Evolutionary conservation across 2,329 filamentous ascomycete species (phyloP).

Genomic region (Zelopaecilomyces penicillatus): DNA sequence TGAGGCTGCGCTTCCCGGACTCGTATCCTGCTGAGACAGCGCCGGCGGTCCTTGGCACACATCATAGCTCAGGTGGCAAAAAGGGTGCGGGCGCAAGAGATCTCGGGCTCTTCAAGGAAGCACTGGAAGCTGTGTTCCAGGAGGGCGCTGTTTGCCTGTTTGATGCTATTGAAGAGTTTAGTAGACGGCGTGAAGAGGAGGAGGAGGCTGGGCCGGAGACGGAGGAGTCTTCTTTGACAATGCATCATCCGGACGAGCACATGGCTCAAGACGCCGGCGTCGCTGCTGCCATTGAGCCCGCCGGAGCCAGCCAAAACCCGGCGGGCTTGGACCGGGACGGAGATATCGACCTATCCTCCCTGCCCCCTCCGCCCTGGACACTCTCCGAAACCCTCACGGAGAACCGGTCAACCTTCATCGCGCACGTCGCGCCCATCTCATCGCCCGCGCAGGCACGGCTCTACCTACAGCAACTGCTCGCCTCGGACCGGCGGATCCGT

Average conservation of each 20-base stretch:
- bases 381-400: constrained; percentile 67
- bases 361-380: constrained; percentile 53
- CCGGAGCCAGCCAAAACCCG: too few species aligned
- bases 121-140: constrained; percentile 59
- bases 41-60: constrained; percentile 67
- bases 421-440: constrained; percentile 61
- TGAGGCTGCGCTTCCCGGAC: constrained; percentile 59
- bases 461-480: constrained; percentile 67
- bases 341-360: constrained; percentile 14
- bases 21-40: constrained; percentile 63
- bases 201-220: constrained; percentile 13
- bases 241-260: background rate
- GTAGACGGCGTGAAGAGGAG: constrained; percentile 31
- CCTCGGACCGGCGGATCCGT: constrained; percentile 77
- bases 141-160: constrained; percentile 78
- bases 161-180: constrained; percentile 75
- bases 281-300: constrained; percentile 11
- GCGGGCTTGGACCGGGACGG: too few species aligned
- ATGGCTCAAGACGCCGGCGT: constrained; percentile 8
- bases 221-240: constrained; percentile 10
- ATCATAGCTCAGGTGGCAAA: constrained; percentile 67
- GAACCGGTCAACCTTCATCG: constrained; percentile 82
- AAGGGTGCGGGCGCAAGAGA: constrained; percentile 66
- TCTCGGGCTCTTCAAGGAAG: constrained; percentile 59
- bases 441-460: constrained; percentile 62